Base-by-base conservation (phyloP, 2,329 filamentous ascomycete species). In the Basipetospora sp. region DNA sequence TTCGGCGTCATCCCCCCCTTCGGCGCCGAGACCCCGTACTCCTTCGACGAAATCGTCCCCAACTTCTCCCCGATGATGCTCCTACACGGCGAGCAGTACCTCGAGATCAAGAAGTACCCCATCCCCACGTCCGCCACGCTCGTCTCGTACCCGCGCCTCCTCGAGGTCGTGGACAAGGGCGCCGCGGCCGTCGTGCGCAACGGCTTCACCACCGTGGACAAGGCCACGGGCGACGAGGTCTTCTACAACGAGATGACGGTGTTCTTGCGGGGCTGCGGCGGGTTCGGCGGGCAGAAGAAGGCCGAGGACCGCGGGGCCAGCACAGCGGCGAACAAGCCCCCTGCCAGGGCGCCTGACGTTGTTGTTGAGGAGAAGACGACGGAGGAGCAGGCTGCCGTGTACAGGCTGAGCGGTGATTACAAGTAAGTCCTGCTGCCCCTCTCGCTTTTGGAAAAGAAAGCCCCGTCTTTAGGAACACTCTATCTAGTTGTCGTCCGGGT, bases 41-140 rank as follows among this genome's bases (percentile, higher is more conserved):
- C 69, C 58, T 71, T 90, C 50, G 74, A 77, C 53, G 75, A 87
- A 41, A 72, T 98, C 43, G 80, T 96, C 19, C 86, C 87, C 57
- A 93, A 96, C 69, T 98, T 94, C 69, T 85, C 76, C 27, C 88
- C 87, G 44, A 94, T 94, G 85, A 94, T 94, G 86, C 76, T 98
- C 36, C 80, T 98, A 17, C 90, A 98, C 64, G 90, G 90, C 54
- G 90, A 98, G 69, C 90, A 98, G 61, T 98, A 87, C 64, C 83
- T 98, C 45, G 90, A 98, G 63, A 73, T 98, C 53, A 77, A 79
- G 55, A 85, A 88, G 59, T 92, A 77, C 65, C 90, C 90, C 29
- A 81, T 96, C 50, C 88, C 88, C 26, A 94, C 87, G 22, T 71
- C 77, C 39, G 86, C 73, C 36, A 78, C 75, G 41, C 77, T 93